Evolutionary conservation across 78 protist genomes (phyloP).

Genomic region (Speleostelium caveatum): DNA sequence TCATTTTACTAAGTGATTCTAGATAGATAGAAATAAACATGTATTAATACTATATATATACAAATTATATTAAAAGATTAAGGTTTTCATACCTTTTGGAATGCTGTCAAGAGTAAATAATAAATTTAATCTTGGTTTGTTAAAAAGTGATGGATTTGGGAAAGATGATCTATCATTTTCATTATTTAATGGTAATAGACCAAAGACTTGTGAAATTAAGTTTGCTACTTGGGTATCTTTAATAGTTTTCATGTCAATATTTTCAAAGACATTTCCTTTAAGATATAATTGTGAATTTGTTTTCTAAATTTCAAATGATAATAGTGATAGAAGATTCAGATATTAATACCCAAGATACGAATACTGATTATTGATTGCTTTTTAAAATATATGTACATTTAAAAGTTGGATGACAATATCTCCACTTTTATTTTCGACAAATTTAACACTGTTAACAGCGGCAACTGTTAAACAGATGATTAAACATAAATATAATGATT

Average conservation of each 20-base stretch:
- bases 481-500: no score
- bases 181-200: conserved; percentile 49
- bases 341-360: background rate
- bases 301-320: background rate
- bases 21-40: background rate
- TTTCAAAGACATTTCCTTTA: conserved; percentile 43
- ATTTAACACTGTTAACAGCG: conserved; percentile 10
- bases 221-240: conserved; percentile 37
- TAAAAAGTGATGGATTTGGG: conserved; percentile 60
- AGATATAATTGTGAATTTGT: conserved; percentile 39
- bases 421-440: conserved; percentile 11
- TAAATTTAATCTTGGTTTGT: conserved; percentile 70
- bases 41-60: background rate
- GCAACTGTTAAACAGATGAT: background rate
- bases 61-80: background rate
- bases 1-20: background rate
- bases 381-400: background rate
- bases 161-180: background rate
- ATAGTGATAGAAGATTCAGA: background rate
- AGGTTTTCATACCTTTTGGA: background rate
- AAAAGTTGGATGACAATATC: conserved; percentile 52
- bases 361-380: background rate
- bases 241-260: background rate
- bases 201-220: conserved; percentile 57
- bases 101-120: conserved; percentile 24